phyloP scores from a whole-genome alignment of 2,329 filamentous ascomycete species.

The Phoma sp. region DNA sequence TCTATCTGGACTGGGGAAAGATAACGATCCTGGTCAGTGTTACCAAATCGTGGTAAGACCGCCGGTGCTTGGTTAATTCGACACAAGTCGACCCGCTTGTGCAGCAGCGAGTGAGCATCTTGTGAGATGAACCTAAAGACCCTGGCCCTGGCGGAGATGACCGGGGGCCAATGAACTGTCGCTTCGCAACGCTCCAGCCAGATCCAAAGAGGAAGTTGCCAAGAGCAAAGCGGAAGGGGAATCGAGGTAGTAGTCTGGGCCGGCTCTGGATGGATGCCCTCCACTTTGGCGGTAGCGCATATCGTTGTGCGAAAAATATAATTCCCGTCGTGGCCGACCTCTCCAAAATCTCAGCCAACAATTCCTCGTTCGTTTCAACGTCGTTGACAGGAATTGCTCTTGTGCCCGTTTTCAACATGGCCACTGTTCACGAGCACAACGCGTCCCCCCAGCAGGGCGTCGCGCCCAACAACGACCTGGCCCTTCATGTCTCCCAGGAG shows the following conservation, averaged over 20 bases:
- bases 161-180: constrained; percentile 39
- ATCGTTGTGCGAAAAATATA: constrained; percentile 45
- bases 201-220: constrained; percentile 47
- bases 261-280: constrained; percentile 33
- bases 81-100: constrained; percentile 24
- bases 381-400: constrained; percentile 37
- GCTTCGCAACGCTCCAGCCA: constrained; percentile 26
- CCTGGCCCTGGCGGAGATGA: constrained; percentile 38
- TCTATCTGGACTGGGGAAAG: constrained; percentile 38
- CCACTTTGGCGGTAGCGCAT: constrained; percentile 38
- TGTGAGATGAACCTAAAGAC: constrained; percentile 20
- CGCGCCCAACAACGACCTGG: constrained; percentile 45
- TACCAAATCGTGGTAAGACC: constrained; percentile 31
- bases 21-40: constrained; percentile 39
- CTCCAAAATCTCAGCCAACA: constrained; percentile 20
- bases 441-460: constrained; percentile 45
- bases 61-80: constrained; percentile 23
- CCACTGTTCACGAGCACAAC: constrained; percentile 45
- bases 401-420: constrained; percentile 42
- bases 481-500: constrained; percentile 47
- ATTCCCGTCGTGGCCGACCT: constrained; percentile 30
- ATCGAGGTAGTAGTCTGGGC: constrained; percentile 37
- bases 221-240: constrained; percentile 32
- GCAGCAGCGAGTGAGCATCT: constrained; percentile 32
- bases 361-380: constrained; percentile 36